Conservation (phyloP, 441 rosid genomes). For the Lepidium campestre region DNA sequence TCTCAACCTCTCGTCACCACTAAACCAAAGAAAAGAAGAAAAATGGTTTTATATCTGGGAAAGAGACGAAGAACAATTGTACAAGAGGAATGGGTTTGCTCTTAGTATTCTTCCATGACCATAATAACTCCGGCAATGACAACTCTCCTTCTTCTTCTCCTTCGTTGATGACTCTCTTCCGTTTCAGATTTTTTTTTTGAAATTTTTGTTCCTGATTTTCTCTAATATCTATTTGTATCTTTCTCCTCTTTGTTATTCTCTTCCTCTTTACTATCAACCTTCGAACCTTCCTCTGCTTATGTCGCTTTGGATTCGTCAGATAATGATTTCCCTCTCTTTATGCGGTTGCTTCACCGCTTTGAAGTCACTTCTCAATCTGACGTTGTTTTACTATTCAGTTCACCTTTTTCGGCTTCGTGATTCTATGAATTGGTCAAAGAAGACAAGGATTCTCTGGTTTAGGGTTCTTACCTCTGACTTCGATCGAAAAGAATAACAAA, state of each 20-base stretch:
- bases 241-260: conserved; percentile 60
- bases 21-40: background rate
- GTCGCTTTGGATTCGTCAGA: conserved; percentile 42
- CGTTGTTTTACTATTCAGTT: conserved; percentile 43
- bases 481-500: no score
- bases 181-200: conserved; percentile 46
- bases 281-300: conserved; percentile 66
- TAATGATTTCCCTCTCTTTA: conserved; percentile 53
- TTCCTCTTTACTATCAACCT: conserved; percentile 80
- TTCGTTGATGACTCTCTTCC: conserved; percentile 24
- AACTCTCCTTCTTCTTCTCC: conserved; percentile 22
- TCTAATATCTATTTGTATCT: conserved; percentile 60
- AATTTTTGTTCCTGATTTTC: no score
- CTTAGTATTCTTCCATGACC: conserved; percentile 71
- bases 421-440: conserved; percentile 38
- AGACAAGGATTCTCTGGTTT: conserved; percentile 75
- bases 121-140: background rate
- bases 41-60: conserved; percentile 37
- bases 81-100: conserved; percentile 56
- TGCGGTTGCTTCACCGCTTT: conserved; percentile 57
- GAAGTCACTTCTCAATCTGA: conserved; percentile 64
- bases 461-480: no score
- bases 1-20: conserved; percentile 19
- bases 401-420: conserved; percentile 24
- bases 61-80: conserved; percentile 18